Base-by-base conservation (phyloP, 2,329 filamentous ascomycete genomes). In the Acrodontium crateriforme region DNA sequence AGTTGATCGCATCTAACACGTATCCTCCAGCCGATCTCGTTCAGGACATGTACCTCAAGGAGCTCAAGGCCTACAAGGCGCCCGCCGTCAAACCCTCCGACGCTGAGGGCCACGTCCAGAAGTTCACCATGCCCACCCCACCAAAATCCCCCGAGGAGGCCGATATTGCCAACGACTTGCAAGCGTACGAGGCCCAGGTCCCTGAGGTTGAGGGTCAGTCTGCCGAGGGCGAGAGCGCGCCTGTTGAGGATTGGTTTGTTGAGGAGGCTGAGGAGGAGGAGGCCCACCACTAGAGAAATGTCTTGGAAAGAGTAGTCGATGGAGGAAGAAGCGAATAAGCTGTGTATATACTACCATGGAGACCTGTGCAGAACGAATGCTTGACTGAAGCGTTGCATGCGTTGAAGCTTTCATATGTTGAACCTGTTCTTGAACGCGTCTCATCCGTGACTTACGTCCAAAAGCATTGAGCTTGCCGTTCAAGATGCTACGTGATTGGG, bases 1-100 rank as follows among this genome's bases (percentile, higher is more conserved):
- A 17, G 9, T 12, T 16, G 28, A 25, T 39, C 25, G 38, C 36
- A 36, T 15, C 10, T n/a, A n/a, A n/a, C n/a, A n/a, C n/a, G n/a
- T n/a, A 20, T 8, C 5, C 5, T 5, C 15, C 35, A 95, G 89
- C 82, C 74, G 89, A 98, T 61, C 74, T 93, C 52, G 82, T 98
- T 49, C 89, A 95, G 65, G 87, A 95, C 58, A 73, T 98, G 54
- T 98, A 98, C 71, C 75, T 98, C 48, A 79, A 78, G 60, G 85
- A 95, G 64, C 75, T 98, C 55, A 89, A 87, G 66, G 73, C 74
- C 62, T 95, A 93, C 78, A 95, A 95, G 73, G 66, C 76, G 40
- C 67, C 80, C 32, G 66, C 74, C 44, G 56, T 87, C 63, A 93
- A 94, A 70, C 69, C 83, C 40, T 72, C 73, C 49, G 89, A 95